Conservation (phyloP, 352 stramenopile species). For the Phytophthora europaea region DNA sequence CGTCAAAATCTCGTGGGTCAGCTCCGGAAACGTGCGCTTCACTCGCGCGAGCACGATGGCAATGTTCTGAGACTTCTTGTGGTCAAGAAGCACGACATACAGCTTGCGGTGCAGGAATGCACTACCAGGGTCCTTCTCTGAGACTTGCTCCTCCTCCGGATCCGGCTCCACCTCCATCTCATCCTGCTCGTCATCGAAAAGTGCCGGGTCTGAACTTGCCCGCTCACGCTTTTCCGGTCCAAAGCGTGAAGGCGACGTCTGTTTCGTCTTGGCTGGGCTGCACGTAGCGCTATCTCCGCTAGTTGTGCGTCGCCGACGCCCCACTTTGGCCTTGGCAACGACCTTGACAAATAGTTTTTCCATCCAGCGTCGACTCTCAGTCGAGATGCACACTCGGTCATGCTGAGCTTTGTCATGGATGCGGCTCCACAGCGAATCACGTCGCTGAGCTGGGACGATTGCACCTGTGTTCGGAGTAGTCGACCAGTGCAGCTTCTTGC, state of each 20-base stretch:
- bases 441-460: conserved; percentile 34
- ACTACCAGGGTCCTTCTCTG: conserved; percentile 6
- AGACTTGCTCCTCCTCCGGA: conserved; percentile 20
- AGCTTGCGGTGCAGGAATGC: conserved; percentile 57
- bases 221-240: conserved; percentile 29
- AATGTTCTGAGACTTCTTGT: conserved; percentile 91
- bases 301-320: conserved; percentile 24
- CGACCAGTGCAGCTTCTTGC: conserved; percentile 85
- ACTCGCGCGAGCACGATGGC: conserved; percentile 81
- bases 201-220: conserved; percentile 14
- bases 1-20: conserved; percentile 69
- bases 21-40: conserved; percentile 66
- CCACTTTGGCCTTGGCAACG: conserved; percentile 37
- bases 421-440: conserved; percentile 65
- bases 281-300: conserved; percentile 15
- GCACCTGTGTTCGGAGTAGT: conserved; percentile 56
- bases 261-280: conserved; percentile 21
- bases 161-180: conserved; percentile 38
- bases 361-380: conserved; percentile 69
- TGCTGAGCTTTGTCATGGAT: conserved; percentile 38
- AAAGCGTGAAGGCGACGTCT: not conserved
- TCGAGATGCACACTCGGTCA: conserved; percentile 58
- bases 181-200: conserved; percentile 28
- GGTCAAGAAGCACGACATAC: conserved; percentile 75
- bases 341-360: conserved; percentile 83